Base-by-base conservation (phyloP, 441 rosid genomes). In the Erodium texanum region DNA sequence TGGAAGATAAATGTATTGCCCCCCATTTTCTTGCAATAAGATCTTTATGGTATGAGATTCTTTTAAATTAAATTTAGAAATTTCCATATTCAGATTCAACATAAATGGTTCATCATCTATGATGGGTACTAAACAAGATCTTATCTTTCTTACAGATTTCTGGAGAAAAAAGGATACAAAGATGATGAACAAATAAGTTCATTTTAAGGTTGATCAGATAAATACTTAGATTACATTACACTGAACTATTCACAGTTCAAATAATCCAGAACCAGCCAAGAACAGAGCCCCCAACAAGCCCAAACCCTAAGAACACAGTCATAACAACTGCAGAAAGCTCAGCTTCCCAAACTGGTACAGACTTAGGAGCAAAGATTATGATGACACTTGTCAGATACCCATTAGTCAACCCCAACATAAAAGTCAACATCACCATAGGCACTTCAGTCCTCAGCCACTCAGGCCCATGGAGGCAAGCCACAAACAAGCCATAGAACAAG, bases 191-290 rank as follows among this genome's bases (percentile, higher is more conserved):
- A n/a, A n/a, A n/a, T n/a, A n/a, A n/a, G n/a, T n/a, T n/a, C 56
- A 50, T 50, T 16, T 0, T 3, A 20, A 23, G 18, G 59, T 52
- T 52, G 19, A 52, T 62, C 16, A 61, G 24, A 36, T 29, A 54
- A 45, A 32, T 68, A 52, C 73, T 22, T 48, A 48, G 52, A 41
- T 10, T 74, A 36, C 73, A 73, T 75, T 29, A 59, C 23, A 34
- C 48, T n/a, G 34, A 52, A 41, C 71, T 43, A 52, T 4, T 24
- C 52, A 27, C 4, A 15, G 52, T 7, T 82, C 68, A 85, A 11
- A 93, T 79, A 68, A 84, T 71, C 97, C 96, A 89, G 77, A 89
- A 76, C 98, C 98, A 92, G 15, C 95, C 86, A 65, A 87, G 80
- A 71, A 87, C 75, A 0, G 98, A 89, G 48, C 98, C 96, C 65